Evolutionary conservation across 2,329 filamentous ascomycete species (phyloP), one percentile per base, ranked within the genome.

Genomic region (Fusarium musae): DNA sequence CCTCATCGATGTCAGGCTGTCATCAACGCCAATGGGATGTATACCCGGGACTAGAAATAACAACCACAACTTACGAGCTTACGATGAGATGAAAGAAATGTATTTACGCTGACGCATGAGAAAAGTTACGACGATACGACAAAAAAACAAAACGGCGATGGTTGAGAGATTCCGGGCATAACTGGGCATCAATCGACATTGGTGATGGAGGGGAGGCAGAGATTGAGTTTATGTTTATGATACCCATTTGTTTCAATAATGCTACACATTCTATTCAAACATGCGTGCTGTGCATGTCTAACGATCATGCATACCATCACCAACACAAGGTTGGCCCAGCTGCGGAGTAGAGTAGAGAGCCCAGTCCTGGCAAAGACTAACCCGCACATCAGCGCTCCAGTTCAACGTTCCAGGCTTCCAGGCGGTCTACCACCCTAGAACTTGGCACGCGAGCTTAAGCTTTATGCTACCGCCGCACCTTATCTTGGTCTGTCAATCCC

Each of bases 1-100:
- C 28, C 56, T 15, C 23, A 37, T 4, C 67, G 71, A 42, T 74
- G 71, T 49, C 63, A 74, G 49, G 71, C 71, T 17, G 43, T 74
- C 17, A 69, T 74, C 21, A 59, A 69, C 32, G 71, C 67, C n/a
- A 21, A 72, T 30, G 71, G 71, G 12, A 43, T 59, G 59, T 44
- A 74, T 42, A 74, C 67, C 13, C 53, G 42, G 13, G 58, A 60
- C 37, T 72, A 26, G 59, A 32, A 5, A 40, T 46, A 26, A 19
- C 17, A 6, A 19, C 17, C 5, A 49, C 9, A 17, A 26, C 11
- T 21, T 23, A 53, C 5, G 28, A 40, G 34, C 13, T 15, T 8
- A 58, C 13, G 44, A 46, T 34, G 21, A 26, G 28, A 63, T 30
- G 32, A 57, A 44, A 7, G 5, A 47, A 61, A 42, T 17, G 15